A percentile compares a stretch with the other conserved stretches of the same genome.
Conservation (phyloP, 2,329 filamentous ascomycete genomes). For the Botrytis tulipae region DNA sequence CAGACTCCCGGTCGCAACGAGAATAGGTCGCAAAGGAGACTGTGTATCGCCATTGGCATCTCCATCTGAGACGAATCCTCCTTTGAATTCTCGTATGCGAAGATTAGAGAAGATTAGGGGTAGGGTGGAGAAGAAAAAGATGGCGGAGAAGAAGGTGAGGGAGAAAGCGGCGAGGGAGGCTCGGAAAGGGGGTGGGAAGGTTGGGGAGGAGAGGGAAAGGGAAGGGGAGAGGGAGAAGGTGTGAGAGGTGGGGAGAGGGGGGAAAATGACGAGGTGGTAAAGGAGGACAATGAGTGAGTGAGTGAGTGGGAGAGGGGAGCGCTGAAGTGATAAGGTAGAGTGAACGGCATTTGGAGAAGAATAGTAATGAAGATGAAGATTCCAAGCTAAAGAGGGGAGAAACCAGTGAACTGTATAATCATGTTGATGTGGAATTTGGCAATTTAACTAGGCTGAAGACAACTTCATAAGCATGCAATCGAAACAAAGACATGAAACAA, state of each 20-base stretch:
- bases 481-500: not conserved
- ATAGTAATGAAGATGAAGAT: too few relatives aligned
- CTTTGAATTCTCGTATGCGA: not conserved
- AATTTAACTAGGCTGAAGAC: rapidly evolving
- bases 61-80: not conserved
- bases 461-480: rapidly evolving
- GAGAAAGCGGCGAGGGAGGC: not conserved
- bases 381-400: not conserved
- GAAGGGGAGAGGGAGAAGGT: not conserved
- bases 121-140: not conserved
- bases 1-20: not conserved
- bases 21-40: not conserved
- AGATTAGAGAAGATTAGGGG: not conserved
- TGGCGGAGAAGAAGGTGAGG: not conserved
- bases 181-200: rapidly evolving
- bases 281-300: not conserved
- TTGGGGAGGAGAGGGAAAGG: not conserved
- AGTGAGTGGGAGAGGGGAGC: not conserved
- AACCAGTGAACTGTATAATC: not conserved
- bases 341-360: not conserved
- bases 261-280: too few relatives aligned
- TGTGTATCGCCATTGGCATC: not conserved
- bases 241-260: too few relatives aligned
- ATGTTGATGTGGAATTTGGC: not conserved
- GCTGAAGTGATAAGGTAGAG: not conserved